Base-by-base conservation (phyloP, 2,329 filamentous ascomycete species). In the Hirsutella thompsonii region DNA sequence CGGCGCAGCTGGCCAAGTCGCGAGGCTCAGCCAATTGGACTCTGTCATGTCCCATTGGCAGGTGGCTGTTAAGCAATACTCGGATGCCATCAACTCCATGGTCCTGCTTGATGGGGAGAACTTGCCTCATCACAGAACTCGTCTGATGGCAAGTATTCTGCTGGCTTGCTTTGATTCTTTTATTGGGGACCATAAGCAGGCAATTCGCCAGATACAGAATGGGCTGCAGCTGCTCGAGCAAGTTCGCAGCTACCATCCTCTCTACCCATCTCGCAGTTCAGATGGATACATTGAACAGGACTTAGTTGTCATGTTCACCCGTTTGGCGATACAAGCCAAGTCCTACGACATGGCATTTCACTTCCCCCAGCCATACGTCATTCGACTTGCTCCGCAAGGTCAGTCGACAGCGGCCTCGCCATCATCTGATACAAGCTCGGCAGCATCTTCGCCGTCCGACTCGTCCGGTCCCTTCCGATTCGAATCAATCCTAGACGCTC, bases 121-220 rank as follows among this genome's bases (percentile, higher is more conserved):
- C 35, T 57, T 62, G 32, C 58, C 54, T 38, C 69, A 68, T 14
- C 67, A 70, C 55, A 67, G 69, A 49, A 74, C 65, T 11, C 69
- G 68, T 38, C 64, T 82, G n/a, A 80, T 82, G 67, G 71, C 75
- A 14, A 79, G 69, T 40, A 73, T 83, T 29, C 61, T 83, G 30
- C 65, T 83, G 38, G 74, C 76, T n/a, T 81, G 75, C 55, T 82
- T 82, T 46, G 77, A 83, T 55, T 79, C 75, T 1, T 80, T 81
- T 50, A 72, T 78, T 23, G 76, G 76, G 16, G 70, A 80, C 45
- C 76, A 80, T 51, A 70, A 65, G 47, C 72, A 75, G 47, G 76
- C 76, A 33, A 79, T 81, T 38, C 50, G 57, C 13, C 76, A 80
- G 50, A 79, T 81, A 33, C 76, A 79, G 50, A 69, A 59, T 5